Evolutionary conservation across 2,329 filamentous ascomycete species (phyloP), one percentile per base, ranked within the genome.

Genomic region (Emmonsiellopsis sp.): DNA sequence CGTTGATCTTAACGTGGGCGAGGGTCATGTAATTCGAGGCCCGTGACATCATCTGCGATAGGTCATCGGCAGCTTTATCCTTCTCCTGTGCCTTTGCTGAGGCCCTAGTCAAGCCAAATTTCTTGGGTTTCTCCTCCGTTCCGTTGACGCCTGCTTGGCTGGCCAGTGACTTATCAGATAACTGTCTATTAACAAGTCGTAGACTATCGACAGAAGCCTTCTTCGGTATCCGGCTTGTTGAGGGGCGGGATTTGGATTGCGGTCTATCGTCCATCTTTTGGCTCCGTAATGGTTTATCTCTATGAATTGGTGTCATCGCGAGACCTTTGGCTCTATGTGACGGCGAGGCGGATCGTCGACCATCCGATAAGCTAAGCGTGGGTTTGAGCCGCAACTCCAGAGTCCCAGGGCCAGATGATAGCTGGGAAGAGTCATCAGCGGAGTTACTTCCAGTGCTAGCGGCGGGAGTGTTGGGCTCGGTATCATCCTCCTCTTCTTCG

Each of bases 1-100:
- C 93, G 2, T 91, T 89, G 64, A 98, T 88, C 70, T 90, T 93
- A 69, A 98, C 90, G 69, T 95, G 91, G 2, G 92, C 86, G 57
- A 98, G 85, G 0, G 93, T 96, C 90, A 96, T 96, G 74, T 94
- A 98, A 67, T 91, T 95, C 54, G 88, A 95, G 3, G 93, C 93
- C 33, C 93, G 86, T 52, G 83, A 84, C 71, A 98, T 92, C 93
- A 98, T 98, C 73, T 94, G 89, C 9, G 89, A 93, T 42, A 98
- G 76, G 65, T 98, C 94, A 65, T 98, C 93, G 1, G 86, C 86
- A 5, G 82, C 79, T 55, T 83, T 80, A 49, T 82, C 80, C 54
- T 80, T 77, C 65, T 54, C 70, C 78, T 13, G 10, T 40, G 11
- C 11, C 71, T 62, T 75, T 71, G 51, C 68, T 58, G 64, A 69